Conservation (phyloP, 2,329 filamentous ascomycete genomes). For the Teratosphaeria zuluensis region DNA sequence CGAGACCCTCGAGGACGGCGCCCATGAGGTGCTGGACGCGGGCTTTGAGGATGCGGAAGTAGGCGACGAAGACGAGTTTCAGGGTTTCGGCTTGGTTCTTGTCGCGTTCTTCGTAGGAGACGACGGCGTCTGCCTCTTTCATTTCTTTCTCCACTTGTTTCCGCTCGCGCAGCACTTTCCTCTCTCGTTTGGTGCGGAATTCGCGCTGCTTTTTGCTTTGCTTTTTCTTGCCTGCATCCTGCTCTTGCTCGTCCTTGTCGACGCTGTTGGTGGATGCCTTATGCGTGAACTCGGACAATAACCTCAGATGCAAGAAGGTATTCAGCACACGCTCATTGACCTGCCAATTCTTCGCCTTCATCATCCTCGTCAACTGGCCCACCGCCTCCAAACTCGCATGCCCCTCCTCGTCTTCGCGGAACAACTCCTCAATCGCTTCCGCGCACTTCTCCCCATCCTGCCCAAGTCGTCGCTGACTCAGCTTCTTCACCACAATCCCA, state of each 20-base stretch:
- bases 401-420: constrained; percentile 81
- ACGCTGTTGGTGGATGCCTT: constrained; percentile 73
- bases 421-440: constrained; percentile 69
- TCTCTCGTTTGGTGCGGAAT: constrained; percentile 79
- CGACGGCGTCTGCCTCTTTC: constrained; percentile 79
- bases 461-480: constrained; percentile 64
- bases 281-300: constrained; percentile 77
- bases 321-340: constrained; percentile 82
- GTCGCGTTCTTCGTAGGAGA: constrained; percentile 86
- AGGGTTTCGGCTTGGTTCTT: constrained; percentile 90
- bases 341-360: constrained; percentile 75
- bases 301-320: constrained; percentile 77
- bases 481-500: constrained; percentile 74
- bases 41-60: constrained; percentile 87
- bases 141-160: constrained; percentile 88
- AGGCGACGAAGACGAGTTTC: constrained; percentile 89
- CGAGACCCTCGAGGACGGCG: constrained; percentile 88
- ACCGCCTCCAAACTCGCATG: constrained; percentile 80
- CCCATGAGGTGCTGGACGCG: constrained; percentile 81
- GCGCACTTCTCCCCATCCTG: constrained; percentile 68
- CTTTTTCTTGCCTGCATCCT: constrained; percentile 32
- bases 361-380: constrained; percentile 81
- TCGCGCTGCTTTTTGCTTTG: constrained; percentile 66
- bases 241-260: constrained; percentile 47
- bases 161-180: constrained; percentile 75